Conservation (phyloP, 2,329 filamentous ascomycete genomes). For the Phaeosphaeriaceae sp. region DNA sequence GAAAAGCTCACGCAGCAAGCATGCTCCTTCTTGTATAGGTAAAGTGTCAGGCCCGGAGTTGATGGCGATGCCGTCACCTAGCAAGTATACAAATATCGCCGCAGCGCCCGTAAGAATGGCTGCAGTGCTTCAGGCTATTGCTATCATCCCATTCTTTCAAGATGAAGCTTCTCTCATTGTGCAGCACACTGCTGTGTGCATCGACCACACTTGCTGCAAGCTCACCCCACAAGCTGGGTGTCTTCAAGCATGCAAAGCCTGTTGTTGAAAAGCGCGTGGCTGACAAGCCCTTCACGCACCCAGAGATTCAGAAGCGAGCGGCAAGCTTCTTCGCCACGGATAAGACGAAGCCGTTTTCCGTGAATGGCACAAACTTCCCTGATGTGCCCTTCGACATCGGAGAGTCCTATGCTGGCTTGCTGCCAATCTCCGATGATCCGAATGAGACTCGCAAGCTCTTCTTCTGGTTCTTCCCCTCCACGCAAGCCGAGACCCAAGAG, state of each 20-base stretch:
- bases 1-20: not conserved
- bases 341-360: constrained; percentile 59
- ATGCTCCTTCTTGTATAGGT: constrained; percentile 26
- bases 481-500: constrained; percentile 57
- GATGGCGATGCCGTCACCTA: constrained; percentile 17
- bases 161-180: constrained; percentile 42
- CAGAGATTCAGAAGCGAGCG: constrained; percentile 44
- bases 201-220: constrained; percentile 38
- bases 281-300: constrained; percentile 38
- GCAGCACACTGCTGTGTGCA: constrained; percentile 37
- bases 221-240: constrained; percentile 34
- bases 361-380: constrained; percentile 70
- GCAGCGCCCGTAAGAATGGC: not conserved
- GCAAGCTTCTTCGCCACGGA: constrained; percentile 39
- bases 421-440: constrained; percentile 62
- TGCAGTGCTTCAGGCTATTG: constrained; percentile 10
- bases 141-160: constrained; percentile 16
- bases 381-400: constrained; percentile 73
- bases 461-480: constrained; percentile 71
- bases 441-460: constrained; percentile 63
- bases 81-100: constrained; percentile 26
- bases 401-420: constrained; percentile 68
- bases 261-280: constrained; percentile 36
- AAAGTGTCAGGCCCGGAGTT: constrained; percentile 16
- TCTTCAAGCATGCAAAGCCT: constrained; percentile 33